Base-by-base conservation (phyloP, 129 eudicot genomes). In the Centrapalus pauciflorus region DNA sequence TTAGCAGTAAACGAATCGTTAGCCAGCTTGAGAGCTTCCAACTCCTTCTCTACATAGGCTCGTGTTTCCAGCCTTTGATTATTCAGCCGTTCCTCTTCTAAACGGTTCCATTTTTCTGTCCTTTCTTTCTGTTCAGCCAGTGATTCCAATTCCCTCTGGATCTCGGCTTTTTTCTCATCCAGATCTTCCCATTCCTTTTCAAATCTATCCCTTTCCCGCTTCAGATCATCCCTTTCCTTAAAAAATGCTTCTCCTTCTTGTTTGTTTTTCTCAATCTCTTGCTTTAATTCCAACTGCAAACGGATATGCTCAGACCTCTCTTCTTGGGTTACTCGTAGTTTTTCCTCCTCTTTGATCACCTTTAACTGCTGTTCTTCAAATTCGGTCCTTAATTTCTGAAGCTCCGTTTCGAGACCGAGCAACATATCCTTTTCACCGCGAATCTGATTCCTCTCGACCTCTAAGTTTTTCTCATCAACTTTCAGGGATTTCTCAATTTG, bases 101-200 rank as follows among this genome's bases (percentile, higher is more conserved):
- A 69, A 56, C 51, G 84, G 61, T 73, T 82, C 63, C 74, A 5
- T 72, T 82, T 94, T 67, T 86, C 97, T 30, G 85, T 17, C 41
- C 72, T 62, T 46, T 73, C 82, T 72, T 63, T 84, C 71, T 94
- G 82, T 59, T 67, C 72, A 67, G 80, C 65, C n/a, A 86, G 32
- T 34, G 69, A 64, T 50, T 84, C 82, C 49, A 78, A 35, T 62
- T 94, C 97, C 56, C 76, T 82, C 76, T 72, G 80, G 34, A 82
- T 70, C 64, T 78, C 87, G 1, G 72, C 76, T 69, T 85, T 72
- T 86, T 81, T 89, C 69, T 84, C 95, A 77, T 94, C 97, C 54
- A 94, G 88, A 38, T 80, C 92, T 77, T 94, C 99, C 99, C 99
- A 94, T 66, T 94, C 97, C 73, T 82, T 86, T 85, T 94, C 99